These are phyloP conservation scores for Candida albicans DNA, from an alignment of 1,139 yeast genomes.

Conservation along the genomic window DNA sequence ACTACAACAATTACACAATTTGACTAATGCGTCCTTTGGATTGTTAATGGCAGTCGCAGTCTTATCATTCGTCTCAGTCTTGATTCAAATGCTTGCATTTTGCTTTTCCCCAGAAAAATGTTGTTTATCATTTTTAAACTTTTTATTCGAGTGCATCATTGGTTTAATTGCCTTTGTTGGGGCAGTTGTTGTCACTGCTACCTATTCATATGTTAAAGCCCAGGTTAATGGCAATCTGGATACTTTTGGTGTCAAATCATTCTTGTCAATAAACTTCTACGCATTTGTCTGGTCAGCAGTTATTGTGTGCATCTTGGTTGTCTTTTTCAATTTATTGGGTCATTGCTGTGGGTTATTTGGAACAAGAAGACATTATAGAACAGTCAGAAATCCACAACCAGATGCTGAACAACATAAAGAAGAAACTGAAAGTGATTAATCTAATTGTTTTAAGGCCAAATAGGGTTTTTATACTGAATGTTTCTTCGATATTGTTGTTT, in stretches of 20 bases:
- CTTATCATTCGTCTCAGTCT: constrained; percentile 28
- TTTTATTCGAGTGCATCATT: constrained; percentile 34
- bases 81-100: constrained; percentile 33
- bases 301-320: constrained; percentile 37
- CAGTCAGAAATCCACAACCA: constrained; percentile 5
- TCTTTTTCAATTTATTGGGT: constrained; percentile 39
- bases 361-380: constrained; percentile 32
- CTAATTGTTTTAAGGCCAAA: too few relatives aligned
- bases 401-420: constrained; percentile 21
- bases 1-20: constrained; percentile 30
- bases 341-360: constrained; percentile 46
- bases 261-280: constrained; percentile 41
- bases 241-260: constrained; percentile 37
- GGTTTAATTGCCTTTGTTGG: constrained; percentile 34
- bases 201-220: constrained; percentile 29
- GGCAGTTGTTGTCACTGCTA: constrained; percentile 37
- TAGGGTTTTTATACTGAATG: too few relatives aligned
- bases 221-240: constrained; percentile 32
- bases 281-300: constrained; percentile 47
- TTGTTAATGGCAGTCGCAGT: constrained; percentile 30
- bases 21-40: constrained; percentile 30
- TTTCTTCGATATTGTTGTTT: too few relatives aligned
- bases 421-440: constrained; percentile 6
- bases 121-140: constrained; percentile 42
- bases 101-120: constrained; percentile 39